Evolutionary conservation across 495 filamentous ascomycete species (phyloP), one percentile per base, ranked within the genome.

Genomic region (Penicillium odoratum): DNA sequence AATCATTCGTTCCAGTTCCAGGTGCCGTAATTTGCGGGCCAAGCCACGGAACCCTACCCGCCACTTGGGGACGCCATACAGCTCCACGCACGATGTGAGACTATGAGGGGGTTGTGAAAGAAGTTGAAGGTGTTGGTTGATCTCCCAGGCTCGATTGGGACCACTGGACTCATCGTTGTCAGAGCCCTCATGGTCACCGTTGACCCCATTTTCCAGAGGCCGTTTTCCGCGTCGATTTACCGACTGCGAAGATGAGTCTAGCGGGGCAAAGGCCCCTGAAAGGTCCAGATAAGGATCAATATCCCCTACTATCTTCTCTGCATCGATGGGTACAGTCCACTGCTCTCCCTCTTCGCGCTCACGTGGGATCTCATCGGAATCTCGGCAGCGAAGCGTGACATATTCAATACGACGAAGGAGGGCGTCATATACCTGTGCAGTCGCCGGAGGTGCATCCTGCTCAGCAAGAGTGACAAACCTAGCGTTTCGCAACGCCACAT

Each of bases 1-100:
- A 45, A 97, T 85, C 26, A 89, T 86, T 29, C 83, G 82, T 62
- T 96, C 90, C 8, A 98, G 73, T 68, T 97, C 90, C 16, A 82
- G 62, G 58, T 89, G 84, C 47, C 86, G 85, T 40, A 97, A 73
- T 53, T 81, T 76, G 26, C 83, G 79, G 29, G 88, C 80, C 0
- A 98, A 75, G 4, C 80, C 80, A 25, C 80, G 81, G 64, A 92
- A 97, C 61, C 92, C 82, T 21, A 98, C 77, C 10, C 82, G 87
- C 90, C 91, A 98, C 64, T 88, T 84, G 10, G 85, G 80, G n/a
- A 78, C 69, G 21, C 87, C 86, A 21, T 69, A 67, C 26, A 67
- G 72, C 10, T 70, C 47, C 33, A 68, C 84, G 15, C 79, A 83
- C 1, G 67, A 69, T 21, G 68, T 69, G 15, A 97, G 92, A 16